Conservation (phyloP, 306 rosid genomes). For the Heteromeles arbutifolia region DNA sequence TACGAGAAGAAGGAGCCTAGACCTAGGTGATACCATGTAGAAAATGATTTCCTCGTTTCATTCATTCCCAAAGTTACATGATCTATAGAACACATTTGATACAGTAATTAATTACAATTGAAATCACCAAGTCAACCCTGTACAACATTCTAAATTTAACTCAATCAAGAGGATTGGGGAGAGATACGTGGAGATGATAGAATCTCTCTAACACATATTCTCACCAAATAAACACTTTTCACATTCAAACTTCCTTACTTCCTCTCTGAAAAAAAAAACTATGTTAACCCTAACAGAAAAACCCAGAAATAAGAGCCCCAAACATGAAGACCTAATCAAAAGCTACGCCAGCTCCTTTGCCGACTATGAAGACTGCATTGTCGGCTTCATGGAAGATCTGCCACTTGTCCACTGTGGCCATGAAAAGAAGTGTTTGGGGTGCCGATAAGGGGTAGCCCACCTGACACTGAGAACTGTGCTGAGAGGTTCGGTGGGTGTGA, state of each 20-base stretch:
- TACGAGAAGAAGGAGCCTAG: neutral
- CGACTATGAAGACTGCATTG: conserved; percentile 24
- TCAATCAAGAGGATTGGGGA: too few species aligned
- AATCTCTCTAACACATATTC: too few species aligned
- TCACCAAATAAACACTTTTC: neutral
- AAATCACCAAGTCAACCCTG: too few species aligned
- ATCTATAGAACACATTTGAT: too few species aligned
- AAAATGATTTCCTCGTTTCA: too few species aligned
- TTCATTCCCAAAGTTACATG: too few species aligned
- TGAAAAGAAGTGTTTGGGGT: neutral
- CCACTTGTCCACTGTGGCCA: conserved; percentile 14
- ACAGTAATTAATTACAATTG: too few species aligned
- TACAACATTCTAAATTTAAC: too few species aligned
- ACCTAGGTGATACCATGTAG: neutral
- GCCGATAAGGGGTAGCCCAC: neutral
- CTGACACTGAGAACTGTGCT: conserved; percentile 12
- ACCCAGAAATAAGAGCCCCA: conserved; percentile 11
- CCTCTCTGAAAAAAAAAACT: neutral
- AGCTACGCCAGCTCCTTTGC: neutral
- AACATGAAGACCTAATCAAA: neutral
- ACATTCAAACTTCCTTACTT: neutral
- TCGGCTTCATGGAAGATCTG: conserved; percentile 20
- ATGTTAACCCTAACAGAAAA: conserved; percentile 14
- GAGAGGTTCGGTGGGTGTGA: conserved; percentile 26
- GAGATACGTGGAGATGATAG: too few species aligned